Evolutionary conservation across 495 filamentous ascomycete genomes (phyloP).

Genomic region (Baudoinia panamericana): DNA sequence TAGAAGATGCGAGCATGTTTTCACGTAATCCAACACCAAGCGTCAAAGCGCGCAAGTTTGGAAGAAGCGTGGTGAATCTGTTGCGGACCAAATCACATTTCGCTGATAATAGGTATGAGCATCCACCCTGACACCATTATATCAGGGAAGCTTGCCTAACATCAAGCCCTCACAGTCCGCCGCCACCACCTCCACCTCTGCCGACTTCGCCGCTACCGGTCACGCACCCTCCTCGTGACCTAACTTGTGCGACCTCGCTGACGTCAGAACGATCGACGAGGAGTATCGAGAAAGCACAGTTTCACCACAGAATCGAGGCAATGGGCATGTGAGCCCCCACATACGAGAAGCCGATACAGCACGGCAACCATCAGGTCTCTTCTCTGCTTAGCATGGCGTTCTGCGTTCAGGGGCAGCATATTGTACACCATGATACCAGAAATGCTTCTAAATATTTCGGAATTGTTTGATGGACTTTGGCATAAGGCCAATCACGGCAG

Average conservation of each 20-base stretch:
- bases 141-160: background rate
- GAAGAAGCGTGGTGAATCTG: constrained; percentile 17
- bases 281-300: constrained; percentile 10
- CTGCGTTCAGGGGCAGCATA: background rate
- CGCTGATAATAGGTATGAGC: constrained; percentile 10
- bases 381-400: constrained; percentile 7
- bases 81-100: constrained; percentile 17
- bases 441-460: too few species aligned
- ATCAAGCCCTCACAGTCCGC: background rate
- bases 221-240: too few species aligned
- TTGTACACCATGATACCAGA: background rate
- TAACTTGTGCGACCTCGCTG: too few species aligned
- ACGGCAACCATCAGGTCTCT: background rate
- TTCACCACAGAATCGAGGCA: constrained; percentile 7
- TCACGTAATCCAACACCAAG: constrained; percentile 15
- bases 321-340: constrained; percentile 12
- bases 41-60: constrained; percentile 20
- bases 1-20: constrained; percentile 8
- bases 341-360: too few species aligned
- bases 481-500: too few species aligned
- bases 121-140: background rate
- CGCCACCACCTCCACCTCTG: too few species aligned
- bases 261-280: constrained; percentile 3
- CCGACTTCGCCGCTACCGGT: constrained; percentile 1
- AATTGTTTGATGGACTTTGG: too few species aligned